Evolutionary conservation across 2,329 filamentous ascomycete genomes (phyloP).

Genomic region (Sclerotinia sclerotiorum): DNA sequence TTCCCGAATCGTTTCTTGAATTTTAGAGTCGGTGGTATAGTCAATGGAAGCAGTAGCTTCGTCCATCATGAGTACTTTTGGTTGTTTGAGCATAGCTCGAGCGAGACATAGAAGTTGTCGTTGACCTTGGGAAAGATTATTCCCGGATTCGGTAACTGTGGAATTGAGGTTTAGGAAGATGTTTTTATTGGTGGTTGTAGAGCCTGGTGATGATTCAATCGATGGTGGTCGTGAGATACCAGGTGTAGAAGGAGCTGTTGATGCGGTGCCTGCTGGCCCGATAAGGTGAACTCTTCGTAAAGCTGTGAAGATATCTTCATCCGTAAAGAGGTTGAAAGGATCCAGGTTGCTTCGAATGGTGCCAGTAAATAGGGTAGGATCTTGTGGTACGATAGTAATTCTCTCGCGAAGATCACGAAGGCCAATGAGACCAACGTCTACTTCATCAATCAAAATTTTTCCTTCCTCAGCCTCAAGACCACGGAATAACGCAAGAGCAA

Average conservation of each 20-base stretch:
- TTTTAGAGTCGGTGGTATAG: slow-evolving; percentile 92
- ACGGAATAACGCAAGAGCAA: slow-evolving; percentile 90
- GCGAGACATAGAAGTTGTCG: slow-evolving; percentile 92
- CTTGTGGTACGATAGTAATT: slow-evolving; percentile 97
- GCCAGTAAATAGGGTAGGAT: slow-evolving; percentile 90
- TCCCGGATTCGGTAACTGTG: slow-evolving; percentile 82
- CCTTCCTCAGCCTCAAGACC: slow-evolving; percentile 88
- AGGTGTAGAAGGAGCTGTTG: slow-evolving; percentile 39
- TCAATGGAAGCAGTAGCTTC: slow-evolving; percentile 98
- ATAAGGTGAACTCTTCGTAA: slow-evolving; percentile 89
- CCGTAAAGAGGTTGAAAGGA: slow-evolving; percentile 83
- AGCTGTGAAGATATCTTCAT: slow-evolving; percentile 85
- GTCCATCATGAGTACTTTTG: slow-evolving; percentile 97
- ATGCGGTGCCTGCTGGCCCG: slow-evolving; percentile 45
- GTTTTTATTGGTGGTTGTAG: slow-evolving; percentile 76
- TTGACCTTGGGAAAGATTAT: slow-evolving; percentile 94
- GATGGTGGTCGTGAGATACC: slow-evolving; percentile 37
- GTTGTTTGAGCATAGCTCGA: slow-evolving; percentile 84
- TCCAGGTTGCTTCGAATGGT: slow-evolving; percentile 92
- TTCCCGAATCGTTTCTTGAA: slow-evolving; percentile 94
- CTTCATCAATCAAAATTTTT: slow-evolving; percentile 82
- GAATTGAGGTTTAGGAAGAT: slow-evolving; percentile 86
- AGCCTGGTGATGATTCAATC: slow-evolving; percentile 30
- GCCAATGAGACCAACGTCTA: slow-evolving; percentile 89
- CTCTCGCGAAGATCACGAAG: slow-evolving; percentile 90